phyloP scores from a whole-genome alignment of 2,329 filamentous ascomycete genomes.

The Nemania abortiva region DNA sequence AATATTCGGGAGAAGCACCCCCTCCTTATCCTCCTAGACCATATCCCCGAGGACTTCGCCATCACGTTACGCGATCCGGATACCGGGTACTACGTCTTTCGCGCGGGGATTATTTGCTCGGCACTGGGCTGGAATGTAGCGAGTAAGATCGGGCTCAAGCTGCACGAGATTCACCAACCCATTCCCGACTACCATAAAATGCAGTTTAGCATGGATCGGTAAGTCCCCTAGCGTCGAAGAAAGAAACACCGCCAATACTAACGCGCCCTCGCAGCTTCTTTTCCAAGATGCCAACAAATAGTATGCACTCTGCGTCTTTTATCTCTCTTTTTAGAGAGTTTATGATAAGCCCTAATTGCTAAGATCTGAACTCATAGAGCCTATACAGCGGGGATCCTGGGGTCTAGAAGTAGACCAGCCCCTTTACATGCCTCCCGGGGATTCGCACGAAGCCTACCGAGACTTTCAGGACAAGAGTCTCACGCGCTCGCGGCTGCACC shows the following conservation, averaged over 20 bases:
- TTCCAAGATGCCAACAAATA: slow-evolving; percentile 78
- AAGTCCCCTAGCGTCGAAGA: slow-evolving; percentile 44
- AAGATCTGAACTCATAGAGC: slow-evolving; percentile 51
- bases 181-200: slow-evolving; percentile 92
- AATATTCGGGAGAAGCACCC: slow-evolving; percentile 73
- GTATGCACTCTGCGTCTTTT: not conserved
- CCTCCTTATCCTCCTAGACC: slow-evolving; percentile 77
- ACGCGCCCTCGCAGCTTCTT: slow-evolving; percentile 71
- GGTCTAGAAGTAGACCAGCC: slow-evolving; percentile 81
- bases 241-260: not conserved
- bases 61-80: slow-evolving; percentile 78
- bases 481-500: slow-evolving; percentile 68
- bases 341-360: not conserved
- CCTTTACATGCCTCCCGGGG: slow-evolving; percentile 78
- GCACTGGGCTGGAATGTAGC: slow-evolving; percentile 83
- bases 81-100: slow-evolving; percentile 79
- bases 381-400: slow-evolving; percentile 89
- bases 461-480: slow-evolving; percentile 68
- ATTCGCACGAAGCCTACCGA: slow-evolving; percentile 73
- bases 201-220: slow-evolving; percentile 88
- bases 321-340: not conserved
- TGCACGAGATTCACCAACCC: slow-evolving; percentile 77
- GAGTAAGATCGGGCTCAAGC: slow-evolving; percentile 76
- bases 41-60: slow-evolving; percentile 87
- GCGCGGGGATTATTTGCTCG: slow-evolving; percentile 82